Base-by-base conservation (phyloP, 345 rosid genomes). In the Syzygium jambos region DNA sequence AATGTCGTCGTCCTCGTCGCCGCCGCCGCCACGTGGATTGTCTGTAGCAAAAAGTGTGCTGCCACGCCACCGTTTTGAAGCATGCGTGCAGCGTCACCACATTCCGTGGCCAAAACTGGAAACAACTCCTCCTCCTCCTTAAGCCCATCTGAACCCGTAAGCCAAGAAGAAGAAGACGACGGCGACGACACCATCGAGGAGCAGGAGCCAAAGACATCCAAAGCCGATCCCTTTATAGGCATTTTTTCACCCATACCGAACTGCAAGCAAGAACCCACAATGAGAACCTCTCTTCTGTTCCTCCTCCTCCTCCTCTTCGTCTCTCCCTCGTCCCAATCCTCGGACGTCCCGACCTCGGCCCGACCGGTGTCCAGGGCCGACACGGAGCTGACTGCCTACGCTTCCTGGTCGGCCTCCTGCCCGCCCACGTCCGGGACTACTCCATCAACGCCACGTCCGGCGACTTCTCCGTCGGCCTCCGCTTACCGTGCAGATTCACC, bases 341-440 rank as follows among this genome's bases (percentile, higher is more conserved):
- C 85, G 87, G 87, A 85, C 90, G 84, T 85, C 90, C 57, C 87
- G 90, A 46, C 27, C 78, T 93, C 7, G 83, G n/a, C 29, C 85
- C 86, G 56, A 88, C 88, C 13, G 85, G 91, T 11, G 96, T 93
- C 38, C 54, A 90, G 84, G 29, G 99, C 96, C 30, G 98, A 97
- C 91, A 52, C 87, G 9, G 95, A 94, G 92, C 97, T 97, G 55
- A 92, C 92, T 23, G 90, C 87, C 49, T 91, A 93, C 85, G 99
- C 29, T 95, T 97, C 91, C 99, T 98, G 7, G 87, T 96, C 88
- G 99, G 98, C 34, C 92, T 97, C 7, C 98, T 97, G 49, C 98
- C 99, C 14, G 57, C 94, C 49, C 89, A 95, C 38, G 95, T 95
- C 83, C 89, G 68, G n/a, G 85, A 61, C 38, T 95, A 93, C 93